Percentiles rank a stretch among this genome's conserved stretches.
Conservation (phyloP, 208 protist genomes). For the Acanthamoeba polyphaga region DNA sequence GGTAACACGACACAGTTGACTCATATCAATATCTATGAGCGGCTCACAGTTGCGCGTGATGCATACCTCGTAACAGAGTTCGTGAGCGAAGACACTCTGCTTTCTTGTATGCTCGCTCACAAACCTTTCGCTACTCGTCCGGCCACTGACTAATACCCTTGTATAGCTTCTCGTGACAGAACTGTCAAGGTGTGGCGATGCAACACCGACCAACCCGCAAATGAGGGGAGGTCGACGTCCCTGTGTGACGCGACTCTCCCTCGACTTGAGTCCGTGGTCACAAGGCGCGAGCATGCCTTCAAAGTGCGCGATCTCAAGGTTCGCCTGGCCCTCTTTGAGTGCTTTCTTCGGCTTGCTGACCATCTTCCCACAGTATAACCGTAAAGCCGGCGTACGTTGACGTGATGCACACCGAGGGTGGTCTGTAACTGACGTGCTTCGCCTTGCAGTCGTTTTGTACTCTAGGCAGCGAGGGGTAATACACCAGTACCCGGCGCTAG, state of each 20-base stretch:
- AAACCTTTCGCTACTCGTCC: neutral
- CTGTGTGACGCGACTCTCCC: neutral
- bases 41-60: neutral
- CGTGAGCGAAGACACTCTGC: neutral
- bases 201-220: neutral
- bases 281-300: neutral
- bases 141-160: neutral
- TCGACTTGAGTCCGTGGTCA: neutral
- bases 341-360: neutral
- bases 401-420: neutral
- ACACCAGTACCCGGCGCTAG: neutral
- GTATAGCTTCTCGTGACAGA: neutral
- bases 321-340: neutral
- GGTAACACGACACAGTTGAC: neutral
- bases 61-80: neutral
- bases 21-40: neutral
- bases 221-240: neutral
- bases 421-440: neutral
- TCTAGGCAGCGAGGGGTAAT: slow-evolving; percentile 48
- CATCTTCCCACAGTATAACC: neutral
- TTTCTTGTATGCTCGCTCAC: neutral
- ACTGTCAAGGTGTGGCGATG: slow-evolving; percentile 32
- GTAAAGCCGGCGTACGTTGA: neutral
- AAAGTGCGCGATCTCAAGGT: slow-evolving; percentile 60
- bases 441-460: slow-evolving; percentile 40